Base-by-base conservation (phyloP, 495 filamentous ascomycete genomes). In the Filosporella fistucella region DNA sequence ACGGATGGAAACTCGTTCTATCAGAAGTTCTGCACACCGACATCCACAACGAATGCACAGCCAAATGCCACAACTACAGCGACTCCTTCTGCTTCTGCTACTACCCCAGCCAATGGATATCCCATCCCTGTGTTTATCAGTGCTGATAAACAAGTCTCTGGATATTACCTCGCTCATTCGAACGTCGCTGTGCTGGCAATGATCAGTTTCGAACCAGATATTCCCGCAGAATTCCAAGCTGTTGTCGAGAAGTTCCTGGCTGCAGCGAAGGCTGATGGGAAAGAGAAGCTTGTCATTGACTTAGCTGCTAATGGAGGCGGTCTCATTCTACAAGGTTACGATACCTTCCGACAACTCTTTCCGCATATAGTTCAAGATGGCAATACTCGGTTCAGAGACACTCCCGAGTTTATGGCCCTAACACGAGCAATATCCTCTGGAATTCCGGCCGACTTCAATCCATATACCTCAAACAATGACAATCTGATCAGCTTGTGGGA, bases 241-340 rank as follows among this genome's bases (percentile, higher is more conserved):
- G 40, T 41, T 4, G 54, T 59, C 9, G 44, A 46, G 18, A 43
- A 49, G 37, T 74, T 77, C 57, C 49, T 78, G n/a, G 42, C 49
- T 3, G 44, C 58, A 29, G 66, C 65, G 22, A 51, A 53, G 26
- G 52, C 62, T 22, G 68, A 58, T 13, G 64, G 63, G 5, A 76
- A 74, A 52, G 68, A 62, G 37, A 71, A 70, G 41, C 58, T 82
- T 3, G 56, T 83, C 24, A 74, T 83, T 40, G 78, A 83, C 45
- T 52, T 83, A 2, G 60, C 70, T 1, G 56, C 59, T n/a, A 83
- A 83, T 52, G 62, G 60, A 0, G 78, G 78, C 12, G 79, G 79
- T 8, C 28, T 30, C 8, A 30, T 30, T 30, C n/a, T 30, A n/a
- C 28, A 30, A n/a, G 28, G 28, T n/a, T 9, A 43, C 30, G 12